These are phyloP conservation scores for Chaetomium sp. DNA, from an alignment of 2,329 filamentous ascomycete genomes.

Conservation along the genomic window DNA sequence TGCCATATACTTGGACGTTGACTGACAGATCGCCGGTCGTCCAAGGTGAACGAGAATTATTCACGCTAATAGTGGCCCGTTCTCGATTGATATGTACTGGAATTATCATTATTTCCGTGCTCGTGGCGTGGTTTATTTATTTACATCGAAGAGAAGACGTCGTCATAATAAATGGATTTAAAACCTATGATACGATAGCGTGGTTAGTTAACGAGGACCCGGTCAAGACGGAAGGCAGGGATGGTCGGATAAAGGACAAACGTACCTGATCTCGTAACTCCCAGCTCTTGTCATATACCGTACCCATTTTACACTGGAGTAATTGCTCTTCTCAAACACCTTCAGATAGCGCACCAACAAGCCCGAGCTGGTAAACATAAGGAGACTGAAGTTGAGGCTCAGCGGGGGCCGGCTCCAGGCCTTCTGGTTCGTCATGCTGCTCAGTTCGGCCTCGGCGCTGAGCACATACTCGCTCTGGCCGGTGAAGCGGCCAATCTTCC, in stretches of 20 bases:
- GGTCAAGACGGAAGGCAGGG: too few species aligned
- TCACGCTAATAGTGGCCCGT: too few species aligned
- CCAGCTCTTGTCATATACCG: constrained; percentile 97
- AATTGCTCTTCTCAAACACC: constrained; percentile 99
- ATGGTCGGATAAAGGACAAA: not conserved
- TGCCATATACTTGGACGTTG: too few species aligned
- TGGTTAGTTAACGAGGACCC: too few species aligned
- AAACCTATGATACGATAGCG: too few species aligned
- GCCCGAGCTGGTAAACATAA: constrained; percentile 98
- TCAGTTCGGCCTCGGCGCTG: constrained; percentile 86
- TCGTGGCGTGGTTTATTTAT: too few species aligned
- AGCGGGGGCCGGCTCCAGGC: constrained; percentile 92
- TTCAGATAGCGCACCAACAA: constrained; percentile 90
- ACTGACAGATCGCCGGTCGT: too few species aligned
- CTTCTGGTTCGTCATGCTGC: constrained; percentile 96
- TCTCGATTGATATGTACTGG: too few species aligned
- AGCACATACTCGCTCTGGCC: constrained; percentile 96
- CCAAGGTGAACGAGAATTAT: too few species aligned
- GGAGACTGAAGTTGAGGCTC: constrained; percentile 82
- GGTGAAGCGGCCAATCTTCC: constrained; percentile 98
- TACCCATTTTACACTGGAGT: constrained; percentile 98
- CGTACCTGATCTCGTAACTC: constrained; percentile 75
- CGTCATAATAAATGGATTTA: too few species aligned
- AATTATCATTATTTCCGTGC: too few species aligned
- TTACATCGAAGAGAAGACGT: too few species aligned